phyloP scores from a whole-genome alignment of 495 filamentous ascomycete genomes.

The Daldinia childiae region DNA sequence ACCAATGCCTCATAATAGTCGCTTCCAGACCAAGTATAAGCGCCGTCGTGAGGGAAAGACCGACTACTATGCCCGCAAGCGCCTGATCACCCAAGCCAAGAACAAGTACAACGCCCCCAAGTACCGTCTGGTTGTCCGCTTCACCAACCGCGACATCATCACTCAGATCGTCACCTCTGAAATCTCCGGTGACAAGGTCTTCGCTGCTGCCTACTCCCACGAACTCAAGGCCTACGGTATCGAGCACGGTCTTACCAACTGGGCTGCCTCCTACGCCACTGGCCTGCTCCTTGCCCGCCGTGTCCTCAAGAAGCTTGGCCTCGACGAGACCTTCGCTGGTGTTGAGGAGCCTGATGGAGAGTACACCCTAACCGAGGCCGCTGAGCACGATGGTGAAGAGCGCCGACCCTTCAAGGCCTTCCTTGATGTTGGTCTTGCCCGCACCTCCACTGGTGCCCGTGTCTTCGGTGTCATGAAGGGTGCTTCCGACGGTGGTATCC shows the following conservation, averaged over 20 bases:
- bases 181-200: constrained; percentile 97
- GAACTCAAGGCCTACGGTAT: constrained; percentile 97
- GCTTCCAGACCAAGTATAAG: constrained; percentile 99
- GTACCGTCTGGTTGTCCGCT: constrained; percentile 99
- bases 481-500: constrained; percentile 96
- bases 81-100: constrained; percentile 99
- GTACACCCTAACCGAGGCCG: constrained; percentile 90
- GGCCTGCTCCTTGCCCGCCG: constrained; percentile 97
- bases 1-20: constrained; percentile 68
- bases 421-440: constrained; percentile 96
- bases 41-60: constrained; percentile 97
- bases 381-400: constrained; percentile 80
- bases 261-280: constrained; percentile 96
- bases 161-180: constrained; percentile 96
- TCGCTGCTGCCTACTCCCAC: constrained; percentile 92
- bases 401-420: constrained; percentile 98
- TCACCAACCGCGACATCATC: constrained; percentile 99
- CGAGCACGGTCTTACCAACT: constrained; percentile 99
- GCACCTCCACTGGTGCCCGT: constrained; percentile 97
- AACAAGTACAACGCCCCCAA: constrained; percentile 99
- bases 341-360: constrained; percentile 96
- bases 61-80: constrained; percentile 99
- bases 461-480: constrained; percentile 99
- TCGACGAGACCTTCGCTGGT: constrained; percentile 89
- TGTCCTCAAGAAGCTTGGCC: constrained; percentile 92